Base-by-base conservation (phyloP, 805 yeast species). In the Lipomyces oligophaga region DNA sequence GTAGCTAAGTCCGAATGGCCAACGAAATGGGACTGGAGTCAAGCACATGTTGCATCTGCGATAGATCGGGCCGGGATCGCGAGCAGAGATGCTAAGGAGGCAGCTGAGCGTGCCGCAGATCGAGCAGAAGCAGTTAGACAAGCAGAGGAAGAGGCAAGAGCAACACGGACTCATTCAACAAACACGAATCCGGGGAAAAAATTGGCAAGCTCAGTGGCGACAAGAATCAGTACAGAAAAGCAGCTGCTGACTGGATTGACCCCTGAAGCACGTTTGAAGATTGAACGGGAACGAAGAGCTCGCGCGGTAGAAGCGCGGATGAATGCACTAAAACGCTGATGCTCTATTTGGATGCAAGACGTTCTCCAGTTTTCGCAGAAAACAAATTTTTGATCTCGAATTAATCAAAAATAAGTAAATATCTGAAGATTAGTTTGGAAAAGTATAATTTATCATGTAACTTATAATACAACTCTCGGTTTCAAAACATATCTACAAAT, bases 261-360 rank as follows among this genome's bases (percentile, higher is more conserved):
- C 5, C 87, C 81, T 1, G 86, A 80, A 21, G 96, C 89, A 55
- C 75, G 79, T 59, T 73, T 75, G 74, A 76, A 81, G 59, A 67
- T 93, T 18, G 88, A 89, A 84, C 77, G 98, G 50, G 98, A 93
- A 60, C 89, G 89, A 60, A 73, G 97, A 44, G 97, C 97, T 0
- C 75, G 97, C 45, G 98, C 98, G 0, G 97, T 95, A 0, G 97
- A 93, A 63, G 95, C 90, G 0, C 73, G 98, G 20, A 31, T 47
- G 39, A n/a, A n/a, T n/a, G n/a, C n/a, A n/a, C n/a, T n/a, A n/a
- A n/a, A n/a, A n/a, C n/a, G n/a, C 19, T 7, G 35, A n/a, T n/a
- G n/a, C n/a, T n/a, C n/a, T n/a, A n/a, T n/a, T n/a, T n/a, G n/a
- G n/a, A n/a, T n/a, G n/a, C n/a, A n/a, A n/a, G n/a, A n/a, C n/a